These are phyloP conservation scores for Trichomonascaceae sp. DNA, from an alignment of 1,139 yeast genomes.

Conservation along the genomic window DNA sequence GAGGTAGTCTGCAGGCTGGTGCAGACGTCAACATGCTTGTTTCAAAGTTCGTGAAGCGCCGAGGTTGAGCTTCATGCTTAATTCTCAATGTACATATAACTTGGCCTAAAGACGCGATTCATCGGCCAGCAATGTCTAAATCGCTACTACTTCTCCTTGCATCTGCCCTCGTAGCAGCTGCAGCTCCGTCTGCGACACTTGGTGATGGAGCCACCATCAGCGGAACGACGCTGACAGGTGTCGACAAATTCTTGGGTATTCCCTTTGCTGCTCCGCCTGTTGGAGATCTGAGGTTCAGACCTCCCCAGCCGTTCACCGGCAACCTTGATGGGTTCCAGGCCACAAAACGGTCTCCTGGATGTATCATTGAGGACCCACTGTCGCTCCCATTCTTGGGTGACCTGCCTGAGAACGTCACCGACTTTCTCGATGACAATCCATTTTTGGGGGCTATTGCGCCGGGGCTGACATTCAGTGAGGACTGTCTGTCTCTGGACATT, in stretches of 20 bases:
- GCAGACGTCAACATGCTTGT: no score
- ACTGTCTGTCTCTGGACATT: slow-evolving; percentile 14
- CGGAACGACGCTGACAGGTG: background rate
- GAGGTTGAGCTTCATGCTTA: no score
- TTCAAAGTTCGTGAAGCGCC: no score
- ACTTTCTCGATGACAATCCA: background rate
- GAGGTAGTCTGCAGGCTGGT: no score
- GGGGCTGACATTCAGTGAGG: slow-evolving; percentile 8
- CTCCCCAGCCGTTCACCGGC: slow-evolving; percentile 4
- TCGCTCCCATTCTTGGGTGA: background rate
- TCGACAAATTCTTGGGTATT: slow-evolving; percentile 10
- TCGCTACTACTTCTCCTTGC: background rate
- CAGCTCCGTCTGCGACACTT: background rate
- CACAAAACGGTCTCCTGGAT: slow-evolving; percentile 2
- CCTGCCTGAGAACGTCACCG: slow-evolving; percentile 1
- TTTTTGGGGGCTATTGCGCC: slow-evolving; percentile 1
- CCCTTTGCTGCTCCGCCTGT: slow-evolving; percentile 18
- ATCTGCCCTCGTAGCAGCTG: background rate
- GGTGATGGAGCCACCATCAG: slow-evolving; percentile 2
- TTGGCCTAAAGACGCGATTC: no score
- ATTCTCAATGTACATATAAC: no score
- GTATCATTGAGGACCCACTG: background rate
- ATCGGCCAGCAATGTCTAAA: no score
- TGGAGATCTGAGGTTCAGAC: slow-evolving; percentile 12
- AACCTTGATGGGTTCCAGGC: slow-evolving; percentile 6